Conservation (phyloP, 345 rosid species). For the Salix suchowensis region DNA sequence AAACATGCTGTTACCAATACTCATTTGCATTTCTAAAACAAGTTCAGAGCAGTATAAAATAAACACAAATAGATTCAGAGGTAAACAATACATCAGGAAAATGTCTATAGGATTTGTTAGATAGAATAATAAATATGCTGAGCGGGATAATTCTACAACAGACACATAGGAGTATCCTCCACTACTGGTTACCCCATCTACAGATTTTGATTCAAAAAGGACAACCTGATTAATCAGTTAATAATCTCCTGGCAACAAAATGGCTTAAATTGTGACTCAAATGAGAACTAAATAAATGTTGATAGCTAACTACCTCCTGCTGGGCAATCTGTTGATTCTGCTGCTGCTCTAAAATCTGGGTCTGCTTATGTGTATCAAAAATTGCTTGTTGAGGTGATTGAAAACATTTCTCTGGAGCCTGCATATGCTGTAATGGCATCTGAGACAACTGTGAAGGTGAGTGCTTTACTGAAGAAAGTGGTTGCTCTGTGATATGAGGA, state of each 20-base stretch:
- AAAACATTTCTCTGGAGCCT: conserved; percentile 35
- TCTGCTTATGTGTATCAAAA: conserved; percentile 39
- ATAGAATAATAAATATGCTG: background rate
- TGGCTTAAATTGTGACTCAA: background rate
- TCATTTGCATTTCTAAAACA: background rate
- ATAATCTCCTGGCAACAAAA: background rate
- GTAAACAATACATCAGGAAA: background rate
- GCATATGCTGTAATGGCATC: conserved; percentile 31
- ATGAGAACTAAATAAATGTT: conserved; percentile 4
- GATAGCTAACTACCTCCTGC: conserved; percentile 31
- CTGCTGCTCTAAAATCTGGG: conserved; percentile 37
- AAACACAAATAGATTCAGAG: background rate
- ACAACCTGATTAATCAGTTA: background rate
- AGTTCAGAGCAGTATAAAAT: background rate
- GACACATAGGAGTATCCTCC: background rate
- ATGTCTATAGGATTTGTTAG: background rate
- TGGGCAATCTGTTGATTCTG: conserved; percentile 31
- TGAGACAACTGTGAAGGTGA: conserved; percentile 30
- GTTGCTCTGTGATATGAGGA: conserved; percentile 34
- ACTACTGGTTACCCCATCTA: background rate
- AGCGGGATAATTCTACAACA: conserved; percentile 1
- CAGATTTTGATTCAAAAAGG: background rate
- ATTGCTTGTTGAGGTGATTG: conserved; percentile 38
- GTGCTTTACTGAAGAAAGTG: conserved; percentile 34
- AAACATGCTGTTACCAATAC: conserved; percentile 2